Conservation (phyloP, 108 stramenopile genomes). For the Conticribra weissflogii region DNA sequence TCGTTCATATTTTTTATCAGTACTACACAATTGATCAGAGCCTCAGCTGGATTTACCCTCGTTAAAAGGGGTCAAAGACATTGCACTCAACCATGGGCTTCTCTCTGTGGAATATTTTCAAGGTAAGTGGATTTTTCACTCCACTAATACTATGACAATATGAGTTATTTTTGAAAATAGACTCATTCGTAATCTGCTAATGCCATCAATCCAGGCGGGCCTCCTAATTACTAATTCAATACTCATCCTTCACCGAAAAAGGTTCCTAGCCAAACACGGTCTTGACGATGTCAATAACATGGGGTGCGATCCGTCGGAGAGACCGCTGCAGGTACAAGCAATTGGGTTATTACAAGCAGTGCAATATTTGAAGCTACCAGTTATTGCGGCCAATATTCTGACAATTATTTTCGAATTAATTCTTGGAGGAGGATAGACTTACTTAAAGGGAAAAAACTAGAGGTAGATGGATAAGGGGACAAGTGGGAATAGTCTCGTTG, state of each 20-base stretch:
- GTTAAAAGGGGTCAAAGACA: too few relatives aligned
- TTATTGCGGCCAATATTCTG: slow-evolving; percentile 75
- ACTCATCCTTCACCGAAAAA: slow-evolving; percentile 76
- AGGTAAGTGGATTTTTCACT: slow-evolving; percentile 62
- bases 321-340: slow-evolving; percentile 70
- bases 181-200: too few relatives aligned
- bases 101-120: slow-evolving; percentile 90
- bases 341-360: slow-evolving; percentile 81
- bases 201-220: slow-evolving; percentile 77
- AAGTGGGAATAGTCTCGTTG: too few relatives aligned
- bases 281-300: slow-evolving; percentile 72
- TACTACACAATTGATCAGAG: too few relatives aligned
- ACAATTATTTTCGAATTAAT: slow-evolving; percentile 86
- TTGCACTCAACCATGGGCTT: slow-evolving; percentile 63
- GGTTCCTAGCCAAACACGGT: slow-evolving; percentile 83
- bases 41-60: too few relatives aligned
- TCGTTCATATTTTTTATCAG: too few relatives aligned
- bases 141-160: too few relatives aligned
- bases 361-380: slow-evolving; percentile 83
- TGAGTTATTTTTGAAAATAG: too few relatives aligned
- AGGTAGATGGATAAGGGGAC: not conserved
- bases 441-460: not conserved
- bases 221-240: slow-evolving; percentile 77
- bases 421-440: slow-evolving; percentile 63
- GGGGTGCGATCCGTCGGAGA: slow-evolving; percentile 42